Conservation (phyloP, 2,329 filamentous ascomycete species). For the Diplodia sapinea region DNA sequence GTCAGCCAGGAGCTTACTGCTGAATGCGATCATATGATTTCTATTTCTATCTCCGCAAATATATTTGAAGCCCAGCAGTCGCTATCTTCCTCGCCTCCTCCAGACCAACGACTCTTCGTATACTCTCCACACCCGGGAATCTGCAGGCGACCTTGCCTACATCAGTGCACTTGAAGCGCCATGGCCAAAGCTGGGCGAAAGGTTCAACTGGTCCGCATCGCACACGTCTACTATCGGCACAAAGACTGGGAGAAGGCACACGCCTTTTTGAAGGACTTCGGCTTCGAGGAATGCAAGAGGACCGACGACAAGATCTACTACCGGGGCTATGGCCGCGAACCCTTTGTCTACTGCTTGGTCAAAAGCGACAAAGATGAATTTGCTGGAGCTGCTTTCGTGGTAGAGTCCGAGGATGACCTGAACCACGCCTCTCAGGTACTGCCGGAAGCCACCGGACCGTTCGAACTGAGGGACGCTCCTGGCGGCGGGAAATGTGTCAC, state of each 20-base stretch:
- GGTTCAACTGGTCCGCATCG: constrained; percentile 29
- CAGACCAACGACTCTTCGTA: not conserved
- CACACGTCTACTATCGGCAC: constrained; percentile 36
- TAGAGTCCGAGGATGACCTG: constrained; percentile 61
- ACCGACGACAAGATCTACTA: constrained; percentile 55
- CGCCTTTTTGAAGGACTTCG: constrained; percentile 35
- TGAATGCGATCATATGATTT: constrained; percentile 6
- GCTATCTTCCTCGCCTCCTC: not conserved
- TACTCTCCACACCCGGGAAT: not conserved
- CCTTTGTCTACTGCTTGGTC: constrained; percentile 60
- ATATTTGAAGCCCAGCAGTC: constrained; percentile 14
- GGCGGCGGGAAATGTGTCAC: constrained; percentile 58
- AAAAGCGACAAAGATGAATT: constrained; percentile 54
- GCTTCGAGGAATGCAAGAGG: constrained; percentile 32
- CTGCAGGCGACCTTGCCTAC: not conserved
- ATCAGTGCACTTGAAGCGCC: not conserved
- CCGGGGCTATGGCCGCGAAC: constrained; percentile 64
- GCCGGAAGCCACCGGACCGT: constrained; percentile 54
- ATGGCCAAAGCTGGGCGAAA: constrained; percentile 28
- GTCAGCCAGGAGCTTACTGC: constrained; percentile 7
- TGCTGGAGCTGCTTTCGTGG: constrained; percentile 60
- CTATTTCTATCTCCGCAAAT: constrained; percentile 20
- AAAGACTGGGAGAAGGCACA: constrained; percentile 32
- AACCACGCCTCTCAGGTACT: constrained; percentile 55
- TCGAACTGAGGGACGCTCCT: constrained; percentile 55